phyloP scores from a whole-genome alignment of 2,329 filamentous ascomycete genomes.

The Hymenotorrendiella dingleyae region DNA sequence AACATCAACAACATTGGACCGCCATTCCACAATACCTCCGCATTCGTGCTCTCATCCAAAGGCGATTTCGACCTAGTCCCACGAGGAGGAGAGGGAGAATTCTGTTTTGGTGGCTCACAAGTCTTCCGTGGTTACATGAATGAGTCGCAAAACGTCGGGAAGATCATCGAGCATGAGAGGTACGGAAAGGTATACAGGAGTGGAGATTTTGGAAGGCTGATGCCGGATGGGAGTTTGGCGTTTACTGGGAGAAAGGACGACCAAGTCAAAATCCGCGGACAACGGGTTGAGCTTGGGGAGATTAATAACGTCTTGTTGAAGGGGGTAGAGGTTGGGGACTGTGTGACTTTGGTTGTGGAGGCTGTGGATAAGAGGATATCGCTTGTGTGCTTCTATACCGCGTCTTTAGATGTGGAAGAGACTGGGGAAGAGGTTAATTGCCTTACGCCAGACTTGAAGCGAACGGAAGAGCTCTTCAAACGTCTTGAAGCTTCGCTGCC shows the following conservation, averaged over 20 bases:
- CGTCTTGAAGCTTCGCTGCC: constrained; percentile 53
- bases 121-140: constrained; percentile 71
- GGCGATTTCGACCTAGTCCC: constrained; percentile 51
- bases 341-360: constrained; percentile 54
- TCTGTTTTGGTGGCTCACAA: constrained; percentile 83
- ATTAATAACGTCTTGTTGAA: constrained; percentile 59
- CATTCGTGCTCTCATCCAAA: constrained; percentile 34
- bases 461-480: constrained; percentile 45
- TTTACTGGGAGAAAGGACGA: constrained; percentile 71
- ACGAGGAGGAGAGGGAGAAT: constrained; percentile 68
- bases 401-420: constrained; percentile 22
- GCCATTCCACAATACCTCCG: constrained; percentile 68
- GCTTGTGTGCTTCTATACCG: constrained; percentile 66
- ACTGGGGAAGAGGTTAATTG: constrained; percentile 20
- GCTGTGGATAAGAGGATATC: constrained; percentile 40
- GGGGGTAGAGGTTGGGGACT: constrained; percentile 49
- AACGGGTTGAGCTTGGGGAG: constrained; percentile 73
- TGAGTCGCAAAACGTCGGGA: constrained; percentile 53
- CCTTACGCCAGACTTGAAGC: constrained; percentile 33
- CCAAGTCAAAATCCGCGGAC: constrained; percentile 76
- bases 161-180: constrained; percentile 61
- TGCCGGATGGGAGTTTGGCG: constrained; percentile 68
- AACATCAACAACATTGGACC: constrained; percentile 70
- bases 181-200: constrained; percentile 75
- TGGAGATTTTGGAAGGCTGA: constrained; percentile 74